phyloP scores from a whole-genome alignment of 2,329 filamentous ascomycete genomes.

The Alternaria postmessia region DNA sequence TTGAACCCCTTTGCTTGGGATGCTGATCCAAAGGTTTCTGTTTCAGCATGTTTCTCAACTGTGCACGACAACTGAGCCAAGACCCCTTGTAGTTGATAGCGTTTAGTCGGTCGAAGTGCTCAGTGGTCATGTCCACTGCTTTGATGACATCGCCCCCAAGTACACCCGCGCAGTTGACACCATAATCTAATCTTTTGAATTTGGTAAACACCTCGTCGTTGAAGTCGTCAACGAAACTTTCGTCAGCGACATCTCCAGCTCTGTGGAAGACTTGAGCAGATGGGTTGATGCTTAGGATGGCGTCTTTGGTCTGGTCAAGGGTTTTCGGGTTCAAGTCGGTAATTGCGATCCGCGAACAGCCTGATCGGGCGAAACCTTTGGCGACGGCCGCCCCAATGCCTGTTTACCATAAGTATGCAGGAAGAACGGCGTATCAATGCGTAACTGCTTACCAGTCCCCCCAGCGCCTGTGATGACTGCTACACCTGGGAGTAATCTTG shows the following conservation, averaged over 20 bases:
- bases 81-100: slow-evolving; percentile 66
- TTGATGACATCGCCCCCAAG: slow-evolving; percentile 52
- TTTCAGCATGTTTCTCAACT: slow-evolving; percentile 60
- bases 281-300: slow-evolving; percentile 29
- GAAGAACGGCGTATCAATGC: not conserved
- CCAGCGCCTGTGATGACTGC: slow-evolving; percentile 48
- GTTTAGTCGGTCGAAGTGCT: slow-evolving; percentile 63
- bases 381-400: slow-evolving; percentile 65
- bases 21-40: slow-evolving; percentile 58
- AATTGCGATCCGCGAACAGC: slow-evolving; percentile 62
- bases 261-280: slow-evolving; percentile 47
- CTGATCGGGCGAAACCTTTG: slow-evolving; percentile 59
- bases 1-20: slow-evolving; percentile 52
- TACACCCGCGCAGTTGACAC: slow-evolving; percentile 64
- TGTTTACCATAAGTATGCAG: slow-evolving; percentile 32
- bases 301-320: slow-evolving; percentile 48
- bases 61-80: slow-evolving; percentile 63
- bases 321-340: slow-evolving; percentile 59
- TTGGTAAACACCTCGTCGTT: slow-evolving; percentile 38
- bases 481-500: slow-evolving; percentile 36
- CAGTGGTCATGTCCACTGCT: slow-evolving; percentile 58
- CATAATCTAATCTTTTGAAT: slow-evolving; percentile 64
- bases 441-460: slow-evolving; percentile 39
- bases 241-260: slow-evolving; percentile 60
- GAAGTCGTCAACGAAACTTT: slow-evolving; percentile 57